Evolutionary conservation across 208 protist genomes (phyloP), one percentile per base, ranked within the genome.

Genomic region (Spongospora subterranea): DNA sequence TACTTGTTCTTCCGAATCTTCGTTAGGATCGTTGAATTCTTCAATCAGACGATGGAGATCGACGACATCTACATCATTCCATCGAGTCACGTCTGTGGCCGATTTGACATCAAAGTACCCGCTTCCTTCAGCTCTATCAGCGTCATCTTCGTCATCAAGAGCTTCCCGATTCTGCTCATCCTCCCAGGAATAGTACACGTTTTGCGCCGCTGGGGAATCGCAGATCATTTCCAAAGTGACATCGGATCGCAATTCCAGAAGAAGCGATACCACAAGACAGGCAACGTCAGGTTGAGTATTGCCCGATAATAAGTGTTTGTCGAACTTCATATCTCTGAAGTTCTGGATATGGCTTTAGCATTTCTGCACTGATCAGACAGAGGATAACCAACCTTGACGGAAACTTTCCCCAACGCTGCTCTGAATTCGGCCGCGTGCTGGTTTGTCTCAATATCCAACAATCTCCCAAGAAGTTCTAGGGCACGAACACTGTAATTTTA

Each of bases 11-110:
- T 82, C 71, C 71, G 71, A 82, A 43, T 82, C 71, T 35, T 82
- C 71, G 71, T 82, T 82, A n/a, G 71, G 71, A 43, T 82, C 71
- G 71, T 82, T 82, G 71, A 82, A 82, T 43, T 6, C 6, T 43
- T 82, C 71, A 35, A 82, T n/a, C 71, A 82, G n/a, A 6, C 40
- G n/a, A 43, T 82, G n/a, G 71, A 82, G 71, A 6, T 82, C 71
- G 11, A 40, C 71, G 71, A 82, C 40, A n/a, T 82, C 40, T 45
- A 82, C 71, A 39, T 82, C 71, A 39, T 6, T 45, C 71, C 71
- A 82, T 35, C 13, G 6, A 17, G n/a, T 82, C 17, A n/a, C 17
- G 35, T 82, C 71, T 6, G 17, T 35, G n/a, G 35, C 71, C 6
- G 40, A 20, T 43, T 82, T 82, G 35, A 82, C 71, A 45, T 35